Conservation (phyloP, 805 yeast species). For the Lachancea meyersii region DNA sequence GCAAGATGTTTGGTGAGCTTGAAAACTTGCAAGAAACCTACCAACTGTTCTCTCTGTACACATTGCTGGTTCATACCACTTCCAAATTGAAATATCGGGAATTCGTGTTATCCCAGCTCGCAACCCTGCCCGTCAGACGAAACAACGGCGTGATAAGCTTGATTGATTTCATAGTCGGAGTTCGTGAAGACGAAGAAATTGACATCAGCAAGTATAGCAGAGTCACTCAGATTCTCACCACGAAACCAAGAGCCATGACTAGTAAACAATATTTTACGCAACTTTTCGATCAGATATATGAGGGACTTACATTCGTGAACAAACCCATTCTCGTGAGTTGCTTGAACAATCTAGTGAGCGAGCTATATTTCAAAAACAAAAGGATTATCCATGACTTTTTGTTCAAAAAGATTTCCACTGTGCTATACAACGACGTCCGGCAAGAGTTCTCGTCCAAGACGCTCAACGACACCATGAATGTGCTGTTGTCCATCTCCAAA, state of each 20-base stretch:
- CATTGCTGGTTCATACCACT: slow-evolving; percentile 48
- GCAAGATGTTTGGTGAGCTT: slow-evolving; percentile 22
- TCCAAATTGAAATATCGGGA: slow-evolving; percentile 42
- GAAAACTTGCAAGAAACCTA: slow-evolving; percentile 56
- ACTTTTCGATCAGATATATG: slow-evolving; percentile 61
- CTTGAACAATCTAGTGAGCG: slow-evolving; percentile 48
- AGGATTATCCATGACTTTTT: slow-evolving; percentile 54
- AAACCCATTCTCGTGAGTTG: slow-evolving; percentile 55
- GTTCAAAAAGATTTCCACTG: slow-evolving; percentile 43
- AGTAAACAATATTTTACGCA: slow-evolving; percentile 46
- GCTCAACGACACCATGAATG: slow-evolving; percentile 59
- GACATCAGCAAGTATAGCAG: slow-evolving; percentile 60
- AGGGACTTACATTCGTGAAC: slow-evolving; percentile 50
- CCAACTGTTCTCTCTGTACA: slow-evolving; percentile 54
- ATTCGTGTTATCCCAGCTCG: slow-evolving; percentile 45
- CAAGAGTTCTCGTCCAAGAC: slow-evolving; percentile 41
- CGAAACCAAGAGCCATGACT: slow-evolving; percentile 50
- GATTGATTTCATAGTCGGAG: slow-evolving; percentile 70
- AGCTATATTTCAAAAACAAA: slow-evolving; percentile 45
- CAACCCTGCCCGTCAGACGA: slow-evolving; percentile 49
- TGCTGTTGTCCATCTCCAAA: slow-evolving; percentile 55
- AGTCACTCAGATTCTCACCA: slow-evolving; percentile 57
- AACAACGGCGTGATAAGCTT: slow-evolving; percentile 67
- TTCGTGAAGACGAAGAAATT: slow-evolving; percentile 60
- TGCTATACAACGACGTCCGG: slow-evolving; percentile 30